Percentiles rank a stretch among this genome's conserved stretches.
Conservation (phyloP, 192 early-diverging fungal genomes). For the Allomyces javanicus region DNA sequence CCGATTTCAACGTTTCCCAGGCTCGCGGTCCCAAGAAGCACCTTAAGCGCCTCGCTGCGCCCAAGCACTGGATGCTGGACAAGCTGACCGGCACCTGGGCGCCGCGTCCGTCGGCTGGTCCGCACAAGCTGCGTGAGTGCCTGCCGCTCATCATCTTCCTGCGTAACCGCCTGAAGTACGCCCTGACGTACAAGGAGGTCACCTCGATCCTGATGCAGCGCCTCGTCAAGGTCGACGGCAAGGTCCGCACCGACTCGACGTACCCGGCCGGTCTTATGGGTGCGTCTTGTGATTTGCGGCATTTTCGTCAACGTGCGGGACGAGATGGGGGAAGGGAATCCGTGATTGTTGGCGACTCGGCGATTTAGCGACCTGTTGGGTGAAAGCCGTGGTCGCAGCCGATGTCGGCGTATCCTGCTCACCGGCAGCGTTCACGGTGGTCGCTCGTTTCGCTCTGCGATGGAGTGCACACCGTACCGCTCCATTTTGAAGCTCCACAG, state of each 20-base stretch:
- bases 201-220: conserved; percentile 93
- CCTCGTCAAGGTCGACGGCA: conserved; percentile 97
- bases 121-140: conserved; percentile 99
- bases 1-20: conserved; percentile 4
- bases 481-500: too few relatives aligned
- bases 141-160: conserved; percentile 94
- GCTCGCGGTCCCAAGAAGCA: conserved; percentile 98
- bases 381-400: too few relatives aligned
- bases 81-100: conserved; percentile 96
- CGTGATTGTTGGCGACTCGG: too few relatives aligned
- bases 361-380: too few relatives aligned
- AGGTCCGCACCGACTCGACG: conserved; percentile 49
- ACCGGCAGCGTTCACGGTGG: too few relatives aligned
- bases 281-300: conserved; percentile 20
- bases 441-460: too few relatives aligned
- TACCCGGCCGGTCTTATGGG: conserved; percentile 86
- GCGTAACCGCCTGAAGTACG: conserved; percentile 99
- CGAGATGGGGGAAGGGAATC: too few relatives aligned
- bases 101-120: conserved; percentile 88
- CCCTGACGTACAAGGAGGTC: conserved; percentile 92
- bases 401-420: too few relatives aligned
- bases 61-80: conserved; percentile 99
- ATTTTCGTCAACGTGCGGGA: too few relatives aligned
- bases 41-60: conserved; percentile 95
- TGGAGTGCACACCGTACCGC: too few relatives aligned